A percentile compares a stretch with the other conserved stretches of the same genome.
These are phyloP conservation scores for Ochetophila trinervis DNA, from an alignment of 306 rosid genomes.

Conservation along the genomic window DNA sequence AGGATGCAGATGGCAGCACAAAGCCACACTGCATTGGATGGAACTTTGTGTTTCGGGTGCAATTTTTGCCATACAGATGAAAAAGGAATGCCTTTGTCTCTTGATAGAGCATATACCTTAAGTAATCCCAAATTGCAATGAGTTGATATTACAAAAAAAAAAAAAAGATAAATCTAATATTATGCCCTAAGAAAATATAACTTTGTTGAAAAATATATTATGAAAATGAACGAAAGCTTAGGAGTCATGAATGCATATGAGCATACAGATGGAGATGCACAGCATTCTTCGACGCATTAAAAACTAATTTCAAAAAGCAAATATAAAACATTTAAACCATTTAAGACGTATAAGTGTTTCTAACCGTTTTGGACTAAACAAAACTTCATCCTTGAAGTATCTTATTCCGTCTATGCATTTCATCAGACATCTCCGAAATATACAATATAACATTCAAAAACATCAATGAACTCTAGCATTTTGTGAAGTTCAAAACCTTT, in stretches of 20 bases:
- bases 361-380: too few relatives aligned
- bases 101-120: slow-evolving; percentile 83
- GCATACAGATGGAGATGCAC: neutral
- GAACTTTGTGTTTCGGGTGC: slow-evolving; percentile 75
- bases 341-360: too few relatives aligned
- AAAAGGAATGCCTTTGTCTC: slow-evolving; percentile 77
- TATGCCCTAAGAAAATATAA: neutral
- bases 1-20: slow-evolving; percentile 78
- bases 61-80: slow-evolving; percentile 62
- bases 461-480: too few relatives aligned
- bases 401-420: neutral
- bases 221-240: neutral
- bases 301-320: neutral
- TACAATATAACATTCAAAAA: neutral
- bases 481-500: too few relatives aligned
- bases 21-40: slow-evolving; percentile 85
- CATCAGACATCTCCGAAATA: neutral
- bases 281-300: neutral
- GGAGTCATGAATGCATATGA: neutral
- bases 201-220: neutral
- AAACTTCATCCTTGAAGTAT: too few relatives aligned
- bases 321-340: neutral
- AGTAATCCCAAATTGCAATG: slow-evolving; percentile 13
- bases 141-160: neutral
- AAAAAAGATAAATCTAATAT: neutral